Evolutionary conservation across 1,139 yeast species (phyloP).

Genomic region (Scheffersomyces stambukii): DNA sequence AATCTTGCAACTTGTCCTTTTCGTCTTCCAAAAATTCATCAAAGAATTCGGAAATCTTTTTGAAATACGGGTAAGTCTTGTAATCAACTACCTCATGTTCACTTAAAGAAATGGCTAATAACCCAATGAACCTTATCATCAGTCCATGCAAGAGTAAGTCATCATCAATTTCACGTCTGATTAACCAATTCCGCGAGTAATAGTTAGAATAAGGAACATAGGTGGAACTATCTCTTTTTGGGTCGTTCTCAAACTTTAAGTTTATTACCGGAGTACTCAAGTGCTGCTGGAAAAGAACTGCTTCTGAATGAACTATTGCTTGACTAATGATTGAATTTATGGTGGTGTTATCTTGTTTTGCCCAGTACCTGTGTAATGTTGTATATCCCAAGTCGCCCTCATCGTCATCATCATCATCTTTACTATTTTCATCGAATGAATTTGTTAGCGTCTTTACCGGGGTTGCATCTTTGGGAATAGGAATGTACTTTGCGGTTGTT

Average conservation of each 20-base stretch:
- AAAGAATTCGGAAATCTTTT: conserved; percentile 16
- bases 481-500: conserved; percentile 29
- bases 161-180: conserved; percentile 23
- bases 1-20: conserved; percentile 12
- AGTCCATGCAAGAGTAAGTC: conserved; percentile 32
- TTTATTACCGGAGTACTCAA: conserved; percentile 31
- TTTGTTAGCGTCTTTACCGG: conserved; percentile 10
- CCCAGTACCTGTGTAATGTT: conserved; percentile 37
- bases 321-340: conserved; percentile 32
- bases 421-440: conserved; percentile 6
- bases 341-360: conserved; percentile 25
- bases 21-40: conserved; percentile 13
- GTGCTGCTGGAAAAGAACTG: conserved; percentile 32
- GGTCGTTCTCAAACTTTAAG: conserved; percentile 31
- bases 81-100: conserved; percentile 42
- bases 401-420: conserved; percentile 9
- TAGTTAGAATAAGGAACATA: conserved; percentile 37
- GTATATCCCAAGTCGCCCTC: conserved; percentile 18
- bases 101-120: conserved; percentile 32
- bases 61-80: conserved; percentile 21
- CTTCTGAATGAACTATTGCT: conserved; percentile 22
- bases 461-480: conserved; percentile 26
- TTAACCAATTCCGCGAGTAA: conserved; percentile 34
- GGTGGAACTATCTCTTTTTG: conserved; percentile 22
- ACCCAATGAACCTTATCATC: conserved; percentile 36